Evolutionary conservation across 768 basidiomycete species (phyloP).

Genomic region (Symmetrospora coprosmae): DNA sequence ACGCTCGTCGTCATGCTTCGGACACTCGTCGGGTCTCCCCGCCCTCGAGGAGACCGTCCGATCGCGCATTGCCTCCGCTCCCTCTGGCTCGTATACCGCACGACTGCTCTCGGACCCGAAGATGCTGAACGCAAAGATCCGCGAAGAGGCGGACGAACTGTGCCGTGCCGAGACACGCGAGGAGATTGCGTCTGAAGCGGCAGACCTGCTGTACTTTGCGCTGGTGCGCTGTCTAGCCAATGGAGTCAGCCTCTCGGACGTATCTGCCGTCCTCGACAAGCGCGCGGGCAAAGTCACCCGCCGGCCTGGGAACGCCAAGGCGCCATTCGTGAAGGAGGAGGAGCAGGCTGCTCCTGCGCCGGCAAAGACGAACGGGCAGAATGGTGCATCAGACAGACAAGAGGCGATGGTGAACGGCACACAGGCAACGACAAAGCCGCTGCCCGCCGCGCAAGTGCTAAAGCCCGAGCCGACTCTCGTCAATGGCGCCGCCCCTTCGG

Average conservation of each 20-base stretch:
- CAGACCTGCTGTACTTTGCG: conserved; percentile 85
- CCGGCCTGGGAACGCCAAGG: conserved; percentile 81
- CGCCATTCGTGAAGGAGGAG: conserved; percentile 41
- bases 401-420: neutral
- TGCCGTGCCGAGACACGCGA: conserved; percentile 56
- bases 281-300: conserved; percentile 78
- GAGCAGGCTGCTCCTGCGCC: neutral
- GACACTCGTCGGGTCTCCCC: conserved; percentile 59
- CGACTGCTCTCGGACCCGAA: conserved; percentile 66
- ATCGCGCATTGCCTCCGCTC: conserved; percentile 58
- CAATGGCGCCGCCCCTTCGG: neutral
- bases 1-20: conserved; percentile 54
- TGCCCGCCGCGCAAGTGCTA: neutral
- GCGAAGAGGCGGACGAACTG: conserved; percentile 97
- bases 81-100: conserved; percentile 80
- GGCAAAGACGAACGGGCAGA: neutral
- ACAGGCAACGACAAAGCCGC: conserved; percentile 9
- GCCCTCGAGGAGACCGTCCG: conserved; percentile 66
- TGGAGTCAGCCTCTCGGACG: conserved; percentile 67
- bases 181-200: conserved; percentile 85
- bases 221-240: conserved; percentile 43
- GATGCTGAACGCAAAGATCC: conserved; percentile 81
- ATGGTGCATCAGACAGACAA: conserved; percentile 5
- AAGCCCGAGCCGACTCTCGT: neutral
- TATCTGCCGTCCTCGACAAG: conserved; percentile 65